phyloP scores from a whole-genome alignment of 2,329 filamentous ascomycete species.

The Didymellaceae sp. region DNA sequence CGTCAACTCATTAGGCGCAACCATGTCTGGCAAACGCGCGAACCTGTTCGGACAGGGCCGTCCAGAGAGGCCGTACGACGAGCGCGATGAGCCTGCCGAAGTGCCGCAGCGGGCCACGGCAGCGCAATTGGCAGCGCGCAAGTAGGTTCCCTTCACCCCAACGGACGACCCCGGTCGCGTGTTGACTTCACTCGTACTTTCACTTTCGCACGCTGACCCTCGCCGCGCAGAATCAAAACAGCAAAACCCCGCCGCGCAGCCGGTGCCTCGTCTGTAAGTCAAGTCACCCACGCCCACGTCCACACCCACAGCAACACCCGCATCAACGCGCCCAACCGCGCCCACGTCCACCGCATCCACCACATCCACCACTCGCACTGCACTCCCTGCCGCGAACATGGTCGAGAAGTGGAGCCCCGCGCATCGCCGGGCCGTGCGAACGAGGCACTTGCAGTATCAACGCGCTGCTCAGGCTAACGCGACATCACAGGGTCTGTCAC shows the following conservation, averaged over 20 bases:
- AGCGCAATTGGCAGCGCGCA: slow-evolving; percentile 61
- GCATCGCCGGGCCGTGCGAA: slow-evolving; percentile 19
- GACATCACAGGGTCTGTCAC: slow-evolving; percentile 28
- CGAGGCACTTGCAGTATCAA: slow-evolving; percentile 10
- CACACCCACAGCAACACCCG: not conserved
- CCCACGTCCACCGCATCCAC: slow-evolving; percentile 1
- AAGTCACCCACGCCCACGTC: slow-evolving; percentile 26
- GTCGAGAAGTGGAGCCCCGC: slow-evolving; percentile 12
- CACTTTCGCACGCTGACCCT: slow-evolving; percentile 23
- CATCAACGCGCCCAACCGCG: not conserved
- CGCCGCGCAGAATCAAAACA: slow-evolving; percentile 34
- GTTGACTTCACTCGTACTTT: not conserved
- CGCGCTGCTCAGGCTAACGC: slow-evolving; percentile 27
- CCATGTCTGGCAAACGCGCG: slow-evolving; percentile 40
- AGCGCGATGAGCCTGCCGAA: slow-evolving; percentile 49
- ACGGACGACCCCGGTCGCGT: slow-evolving; percentile 3
- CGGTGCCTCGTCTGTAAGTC: slow-evolving; percentile 38
- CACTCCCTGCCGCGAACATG: slow-evolving; percentile 12
- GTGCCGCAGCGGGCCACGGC: slow-evolving; percentile 59
- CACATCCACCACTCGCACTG: no score
- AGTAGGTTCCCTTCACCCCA: slow-evolving; percentile 54
- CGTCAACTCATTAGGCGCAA: slow-evolving; percentile 21
- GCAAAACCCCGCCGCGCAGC: slow-evolving; percentile 33
- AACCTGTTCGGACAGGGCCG: slow-evolving; percentile 39
- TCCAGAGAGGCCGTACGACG: slow-evolving; percentile 36